Conservation (phyloP, 1,284 basidiomycete species). For the Moniliella sp. region DNA sequence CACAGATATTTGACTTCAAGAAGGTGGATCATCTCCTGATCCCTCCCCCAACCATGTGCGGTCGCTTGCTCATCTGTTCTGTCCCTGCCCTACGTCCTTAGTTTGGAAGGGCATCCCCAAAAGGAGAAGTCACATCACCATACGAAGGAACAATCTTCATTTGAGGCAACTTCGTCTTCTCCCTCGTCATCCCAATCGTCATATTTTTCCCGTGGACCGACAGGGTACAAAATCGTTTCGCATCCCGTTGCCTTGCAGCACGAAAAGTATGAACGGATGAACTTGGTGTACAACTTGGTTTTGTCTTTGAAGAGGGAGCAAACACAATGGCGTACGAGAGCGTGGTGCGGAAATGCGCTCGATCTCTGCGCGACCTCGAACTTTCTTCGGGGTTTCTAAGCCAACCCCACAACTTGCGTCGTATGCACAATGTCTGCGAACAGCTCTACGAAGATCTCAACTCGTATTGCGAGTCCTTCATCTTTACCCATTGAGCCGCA, state of each 20-base stretch:
- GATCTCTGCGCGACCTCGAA: conserved; percentile 68
- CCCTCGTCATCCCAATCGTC: no score
- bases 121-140: no score
- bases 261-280: conserved; percentile 24
- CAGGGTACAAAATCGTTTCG: conserved; percentile 27
- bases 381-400: conserved; percentile 53
- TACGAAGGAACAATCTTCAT: no score
- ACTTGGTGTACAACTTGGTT: conserved; percentile 77
- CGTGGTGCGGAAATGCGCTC: conserved; percentile 75
- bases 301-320: conserved; percentile 70
- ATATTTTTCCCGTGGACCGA: no score
- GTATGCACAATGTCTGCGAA: conserved; percentile 69
- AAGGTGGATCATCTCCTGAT: no score
- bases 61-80: no score
- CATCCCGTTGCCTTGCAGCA: conserved; percentile 18
- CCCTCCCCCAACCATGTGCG: no score
- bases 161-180: no score
- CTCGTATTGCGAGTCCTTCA: conserved; percentile 45
- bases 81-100: no score
- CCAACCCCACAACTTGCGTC: conserved; percentile 43
- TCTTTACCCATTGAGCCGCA: conserved; percentile 24
- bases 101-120: no score
- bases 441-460: conserved; percentile 92
- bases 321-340: conserved; percentile 80
- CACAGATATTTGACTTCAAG: no score